Evolutionary conservation across 129 eudicot species (phyloP), one percentile per base, ranked within the genome.

Genomic region (Artemisia argyi): DNA sequence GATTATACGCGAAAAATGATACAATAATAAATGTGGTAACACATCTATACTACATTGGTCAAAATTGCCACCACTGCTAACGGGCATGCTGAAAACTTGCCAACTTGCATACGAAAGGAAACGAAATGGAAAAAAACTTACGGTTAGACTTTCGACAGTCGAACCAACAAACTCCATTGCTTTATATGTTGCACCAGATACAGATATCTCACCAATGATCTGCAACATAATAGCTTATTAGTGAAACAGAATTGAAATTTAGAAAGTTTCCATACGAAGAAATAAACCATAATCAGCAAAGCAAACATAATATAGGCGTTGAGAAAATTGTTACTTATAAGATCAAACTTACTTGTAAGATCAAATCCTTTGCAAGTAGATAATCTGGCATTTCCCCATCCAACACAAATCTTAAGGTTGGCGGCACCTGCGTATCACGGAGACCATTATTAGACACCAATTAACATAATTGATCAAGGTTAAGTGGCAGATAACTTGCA

Each of bases 151-250:
- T 61, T 86, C 99, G 58, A 95, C 79, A 20, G 99, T 90, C 19
- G 96, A 78, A 14, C 99, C 99, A 72, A 86, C 92, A 80, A 95
- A 95, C 84, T 95, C 99, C 99, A 95, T 91, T 55, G 99, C 81
- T 76, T 95, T 95, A 44, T 95, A 95, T 32, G 96, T 91, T 71
- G 99, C 99, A 81, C 99, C 99, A 62, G 99, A 85, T 65, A 95
- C 96, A 4, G 99, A 95, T 68, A 95, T 88, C 71, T 95, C 99
- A 73, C 99, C 99, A 78, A 95, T 91, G 55, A 95, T 95, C 99
- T 95, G 80, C 76, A 73, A 66, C 9, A 11, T 32, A 11, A 58
- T 35, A 55, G 61, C 56, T 7, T 15, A 35, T 32, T 14, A 75
- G 28, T 68, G 61, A 81, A 71, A 64, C 75, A 59, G 24, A 28